These are phyloP conservation scores for Globisporangium recalcitrans DNA, from an alignment of 352 stramenopile genomes.

Conservation along the genomic window DNA sequence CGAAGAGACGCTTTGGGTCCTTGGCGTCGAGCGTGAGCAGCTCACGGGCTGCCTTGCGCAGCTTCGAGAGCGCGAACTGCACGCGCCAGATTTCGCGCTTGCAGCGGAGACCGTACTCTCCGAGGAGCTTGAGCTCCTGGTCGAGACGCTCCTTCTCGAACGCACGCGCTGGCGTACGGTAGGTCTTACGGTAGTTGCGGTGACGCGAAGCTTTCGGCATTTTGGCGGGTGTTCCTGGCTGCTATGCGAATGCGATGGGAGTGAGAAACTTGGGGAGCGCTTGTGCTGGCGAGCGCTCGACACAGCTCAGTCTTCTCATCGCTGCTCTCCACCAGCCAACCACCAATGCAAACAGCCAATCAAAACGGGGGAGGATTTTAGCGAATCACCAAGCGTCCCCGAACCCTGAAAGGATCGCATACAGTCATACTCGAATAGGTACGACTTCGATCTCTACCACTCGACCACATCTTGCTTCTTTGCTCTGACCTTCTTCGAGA, in stretches of 20 bases:
- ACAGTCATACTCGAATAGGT: neutral
- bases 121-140: slow-evolving; percentile 98
- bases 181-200: slow-evolving; percentile 96
- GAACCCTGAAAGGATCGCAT: neutral
- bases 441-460: neutral
- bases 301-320: neutral
- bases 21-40: slow-evolving; percentile 97
- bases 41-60: slow-evolving; percentile 97
- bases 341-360: slow-evolving; percentile 47
- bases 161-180: slow-evolving; percentile 97
- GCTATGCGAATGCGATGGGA: slow-evolving; percentile 68
- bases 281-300: neutral
- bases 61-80: slow-evolving; percentile 98
- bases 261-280: slow-evolving; percentile 25
- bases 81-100: slow-evolving; percentile 99
- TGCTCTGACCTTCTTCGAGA: too few relatives aligned
- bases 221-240: slow-evolving; percentile 58
- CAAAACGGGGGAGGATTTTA: slow-evolving; percentile 9
- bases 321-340: slow-evolving; percentile 34
- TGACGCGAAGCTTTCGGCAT: slow-evolving; percentile 88
- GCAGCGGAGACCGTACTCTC: slow-evolving; percentile 99
- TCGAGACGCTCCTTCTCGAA: slow-evolving; percentile 99
- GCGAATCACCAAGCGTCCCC: slow-evolving; percentile 10
- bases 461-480: too few relatives aligned
- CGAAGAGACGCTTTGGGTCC: slow-evolving; percentile 98